phyloP scores from a whole-genome alignment of 176 grass and related monocot genomes.

The Oropetium thomaeum region DNA sequence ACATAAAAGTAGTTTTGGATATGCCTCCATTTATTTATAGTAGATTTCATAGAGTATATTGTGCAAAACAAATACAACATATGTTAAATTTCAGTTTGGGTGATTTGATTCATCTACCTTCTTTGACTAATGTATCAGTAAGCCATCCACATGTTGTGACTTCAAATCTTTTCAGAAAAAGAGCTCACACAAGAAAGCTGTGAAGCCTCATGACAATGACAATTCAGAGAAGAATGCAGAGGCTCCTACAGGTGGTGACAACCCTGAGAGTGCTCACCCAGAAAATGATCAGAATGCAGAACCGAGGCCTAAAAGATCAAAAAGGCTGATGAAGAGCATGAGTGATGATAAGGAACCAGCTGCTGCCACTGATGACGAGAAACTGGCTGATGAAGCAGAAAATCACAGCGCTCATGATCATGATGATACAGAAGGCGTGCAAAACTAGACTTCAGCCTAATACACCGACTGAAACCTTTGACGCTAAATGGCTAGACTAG shows the following conservation, averaged over 20 bases:
- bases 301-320: constrained; percentile 74
- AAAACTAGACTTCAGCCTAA: constrained; percentile 8
- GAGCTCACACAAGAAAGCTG: constrained; percentile 56
- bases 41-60: background rate
- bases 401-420: background rate
- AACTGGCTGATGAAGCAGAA: constrained; percentile 31
- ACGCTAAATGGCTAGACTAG: background rate
- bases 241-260: constrained; percentile 21
- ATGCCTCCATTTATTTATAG: background rate
- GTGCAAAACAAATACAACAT: background rate
- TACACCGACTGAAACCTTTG: constrained; percentile 5
- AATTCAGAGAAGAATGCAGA: constrained; percentile 30
- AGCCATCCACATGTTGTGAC: constrained; percentile 15
- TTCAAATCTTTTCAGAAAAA: constrained; percentile 60
- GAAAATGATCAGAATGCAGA: constrained; percentile 47
- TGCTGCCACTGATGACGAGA: constrained; percentile 16
- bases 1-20: background rate
- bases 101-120: background rate
- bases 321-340: constrained; percentile 50
- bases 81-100: constrained; percentile 1
- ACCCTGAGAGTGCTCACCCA: constrained; percentile 24
- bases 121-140: background rate
- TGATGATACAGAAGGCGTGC: constrained; percentile 23
- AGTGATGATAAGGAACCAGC: constrained; percentile 41
- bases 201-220: constrained; percentile 41